A percentile compares a stretch with the other conserved stretches of the same genome.
Conservation (phyloP, 345 rosid genomes). For the Turritis glabra region DNA sequence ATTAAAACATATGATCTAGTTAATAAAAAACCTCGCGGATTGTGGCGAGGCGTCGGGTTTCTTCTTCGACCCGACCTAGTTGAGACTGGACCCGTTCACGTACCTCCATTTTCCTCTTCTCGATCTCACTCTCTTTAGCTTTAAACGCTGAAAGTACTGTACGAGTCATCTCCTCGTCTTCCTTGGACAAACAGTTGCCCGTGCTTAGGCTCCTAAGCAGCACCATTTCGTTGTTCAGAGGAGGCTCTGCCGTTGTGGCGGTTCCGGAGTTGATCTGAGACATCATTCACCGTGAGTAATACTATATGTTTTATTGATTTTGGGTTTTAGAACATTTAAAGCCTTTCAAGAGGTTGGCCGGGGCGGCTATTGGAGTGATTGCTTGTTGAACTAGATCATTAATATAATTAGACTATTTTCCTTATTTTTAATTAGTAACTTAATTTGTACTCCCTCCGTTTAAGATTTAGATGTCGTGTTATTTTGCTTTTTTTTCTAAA, state of each 20-base stretch:
- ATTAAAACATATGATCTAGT: no score
- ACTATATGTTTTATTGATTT: no score
- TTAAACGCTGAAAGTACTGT: conserved; percentile 57
- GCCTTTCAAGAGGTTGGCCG: not conserved
- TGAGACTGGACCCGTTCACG: conserved; percentile 59
- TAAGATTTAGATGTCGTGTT: no score
- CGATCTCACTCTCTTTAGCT: conserved; percentile 74
- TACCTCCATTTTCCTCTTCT: conserved; percentile 62
- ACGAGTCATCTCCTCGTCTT: conserved; percentile 86
- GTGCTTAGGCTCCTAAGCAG: conserved; percentile 66
- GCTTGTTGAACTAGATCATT: not conserved
- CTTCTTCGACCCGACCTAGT: conserved; percentile 64
- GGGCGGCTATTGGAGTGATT: conserved; percentile 11
- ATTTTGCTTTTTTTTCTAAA: no score
- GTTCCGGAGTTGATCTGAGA: conserved; percentile 34
- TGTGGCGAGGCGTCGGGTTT: conserved; percentile 55
- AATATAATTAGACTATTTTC: not conserved
- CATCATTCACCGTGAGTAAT: conserved; percentile 30
- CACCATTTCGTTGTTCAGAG: conserved; percentile 41
- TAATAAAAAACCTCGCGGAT: conserved; percentile 73
- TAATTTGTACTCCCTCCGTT: not conserved
- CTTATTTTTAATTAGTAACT: no score
- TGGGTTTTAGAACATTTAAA: not conserved
- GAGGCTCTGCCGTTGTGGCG: conserved; percentile 41
- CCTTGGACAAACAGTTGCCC: conserved; percentile 70